Conservation (phyloP, 371 early-diverging fungal genomes). For the Rhizopus delemar region DNA sequence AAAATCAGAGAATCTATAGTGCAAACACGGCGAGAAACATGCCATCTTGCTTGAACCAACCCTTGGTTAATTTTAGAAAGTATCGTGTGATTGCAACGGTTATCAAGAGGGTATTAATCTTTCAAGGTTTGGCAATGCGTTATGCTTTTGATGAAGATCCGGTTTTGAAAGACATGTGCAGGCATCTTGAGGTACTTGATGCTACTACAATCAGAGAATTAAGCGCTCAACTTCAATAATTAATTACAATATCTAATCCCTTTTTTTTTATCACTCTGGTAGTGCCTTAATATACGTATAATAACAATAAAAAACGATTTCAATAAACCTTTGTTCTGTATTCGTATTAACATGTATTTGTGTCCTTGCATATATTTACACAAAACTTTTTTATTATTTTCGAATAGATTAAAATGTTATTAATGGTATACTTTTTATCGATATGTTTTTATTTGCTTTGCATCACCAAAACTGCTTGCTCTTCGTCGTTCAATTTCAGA, state of each 20-base stretch:
- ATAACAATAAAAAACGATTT: too few species aligned
- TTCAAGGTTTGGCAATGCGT: constrained; percentile 57
- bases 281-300: background rate
- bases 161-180: constrained; percentile 42
- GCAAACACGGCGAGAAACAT: constrained; percentile 17
- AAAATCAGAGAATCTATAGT: constrained; percentile 30
- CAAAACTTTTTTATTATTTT: too few species aligned
- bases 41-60: constrained; percentile 37
- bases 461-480: constrained; percentile 37
- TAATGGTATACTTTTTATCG: constrained; percentile 1
- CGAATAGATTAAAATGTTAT: background rate
- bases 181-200: constrained; percentile 34
- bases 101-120: constrained; percentile 62
- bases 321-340: too few species aligned
- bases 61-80: constrained; percentile 66
- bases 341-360: too few species aligned
- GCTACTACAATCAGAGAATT: constrained; percentile 36
- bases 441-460: constrained; percentile 17
- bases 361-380: too few species aligned
- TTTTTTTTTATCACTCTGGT: background rate
- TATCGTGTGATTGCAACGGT: constrained; percentile 66
- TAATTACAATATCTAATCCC: background rate
- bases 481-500: constrained; percentile 33
- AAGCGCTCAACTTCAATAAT: constrained; percentile 18
- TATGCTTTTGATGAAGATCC: constrained; percentile 58